These are phyloP conservation scores for Podospora tetraspora DNA, from an alignment of 495 filamentous ascomycete species.

Conservation along the genomic window DNA sequence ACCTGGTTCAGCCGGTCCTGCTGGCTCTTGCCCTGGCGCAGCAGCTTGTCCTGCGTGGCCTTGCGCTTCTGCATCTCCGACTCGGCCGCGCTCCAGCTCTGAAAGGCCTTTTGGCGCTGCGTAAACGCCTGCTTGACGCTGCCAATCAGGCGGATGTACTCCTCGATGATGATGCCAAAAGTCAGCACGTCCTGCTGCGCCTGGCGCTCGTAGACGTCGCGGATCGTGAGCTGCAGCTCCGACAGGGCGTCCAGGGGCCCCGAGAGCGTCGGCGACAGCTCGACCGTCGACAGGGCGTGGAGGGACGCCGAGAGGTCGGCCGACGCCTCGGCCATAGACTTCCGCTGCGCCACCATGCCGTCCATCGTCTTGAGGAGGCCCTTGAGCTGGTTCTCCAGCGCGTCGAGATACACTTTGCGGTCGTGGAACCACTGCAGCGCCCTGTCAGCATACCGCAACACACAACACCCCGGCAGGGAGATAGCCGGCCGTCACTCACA, in stretches of 20 bases:
- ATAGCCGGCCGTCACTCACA: slow-evolving; percentile 47
- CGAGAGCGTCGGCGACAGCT: slow-evolving; percentile 82
- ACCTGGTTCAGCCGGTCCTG: slow-evolving; percentile 91
- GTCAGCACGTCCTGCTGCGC: slow-evolving; percentile 96
- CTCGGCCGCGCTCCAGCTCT: slow-evolving; percentile 86
- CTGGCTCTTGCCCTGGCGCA: slow-evolving; percentile 88
- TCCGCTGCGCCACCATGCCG: slow-evolving; percentile 81
- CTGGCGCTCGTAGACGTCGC: slow-evolving; percentile 92
- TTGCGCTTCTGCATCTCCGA: slow-evolving; percentile 82
- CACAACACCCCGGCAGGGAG: not conserved
- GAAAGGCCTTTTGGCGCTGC: slow-evolving; percentile 91
- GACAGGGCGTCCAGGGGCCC: slow-evolving; percentile 83
- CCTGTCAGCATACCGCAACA: not conserved
- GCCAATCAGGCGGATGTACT: slow-evolving; percentile 94
- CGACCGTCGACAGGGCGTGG: slow-evolving; percentile 82
- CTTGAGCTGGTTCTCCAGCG: slow-evolving; percentile 91
- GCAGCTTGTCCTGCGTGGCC: slow-evolving; percentile 79
- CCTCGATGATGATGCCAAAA: slow-evolving; percentile 93
- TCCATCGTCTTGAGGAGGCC: slow-evolving; percentile 91
- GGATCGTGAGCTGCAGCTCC: slow-evolving; percentile 86
- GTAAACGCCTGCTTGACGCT: slow-evolving; percentile 86
- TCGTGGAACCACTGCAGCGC: slow-evolving; percentile 86
- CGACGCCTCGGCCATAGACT: slow-evolving; percentile 85
- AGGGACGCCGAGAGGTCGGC: slow-evolving; percentile 88
- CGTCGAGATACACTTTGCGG: slow-evolving; percentile 87